Evolutionary conservation across 2,329 filamentous ascomycete species (phyloP), one percentile per base, ranked within the genome.

Genomic region (Colletotrichum sansevieriae): DNA sequence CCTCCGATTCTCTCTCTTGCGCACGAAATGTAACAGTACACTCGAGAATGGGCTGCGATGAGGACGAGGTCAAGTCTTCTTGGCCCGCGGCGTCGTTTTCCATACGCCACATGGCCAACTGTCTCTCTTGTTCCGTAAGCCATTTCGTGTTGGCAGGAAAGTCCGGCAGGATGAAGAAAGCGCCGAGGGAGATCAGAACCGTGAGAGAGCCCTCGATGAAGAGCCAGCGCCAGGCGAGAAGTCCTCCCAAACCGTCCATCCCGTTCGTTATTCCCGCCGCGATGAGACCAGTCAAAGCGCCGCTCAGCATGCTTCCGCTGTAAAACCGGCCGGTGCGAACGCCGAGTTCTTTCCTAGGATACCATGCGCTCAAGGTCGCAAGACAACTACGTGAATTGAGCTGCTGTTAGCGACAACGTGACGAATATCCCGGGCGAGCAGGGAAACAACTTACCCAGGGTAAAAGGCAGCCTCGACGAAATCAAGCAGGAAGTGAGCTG

Each of bases 221-320:
- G 6, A 88, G 80, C 86, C 86, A 88, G 74, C 85, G 84, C 87
- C 87, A 89, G 2, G 63, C 70, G 15, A 63, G 58, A 1, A 71
- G 59, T 0, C 70, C 70, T 13, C 25, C 20, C 8, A 51, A 20
- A 5, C 67, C 70, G 18, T 71, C 67, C 70, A 71, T 67, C 20
- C 67, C 62, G 37, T 46, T 65, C 6, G 66, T 70, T 35, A 74
- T 70, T 0, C 66, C 73, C 15, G 68, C 73, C 0, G 73, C 70
- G 12, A 74, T 60, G 11, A 74, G 68, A 2, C 73, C 73, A 12
- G 72, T 71, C 49, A 74, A 74, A 4, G 72, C 72, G 0, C 73
- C 72, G 1, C 72, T 72, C 7, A 74, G 71, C 37, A 71, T 72
- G 10, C 71, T 65, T 10, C 71, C 71, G 29, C 25, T 69, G 65